Base-by-base conservation (phyloP, 2,329 filamentous ascomycete species). In the Beauveria pseudobassiana region DNA sequence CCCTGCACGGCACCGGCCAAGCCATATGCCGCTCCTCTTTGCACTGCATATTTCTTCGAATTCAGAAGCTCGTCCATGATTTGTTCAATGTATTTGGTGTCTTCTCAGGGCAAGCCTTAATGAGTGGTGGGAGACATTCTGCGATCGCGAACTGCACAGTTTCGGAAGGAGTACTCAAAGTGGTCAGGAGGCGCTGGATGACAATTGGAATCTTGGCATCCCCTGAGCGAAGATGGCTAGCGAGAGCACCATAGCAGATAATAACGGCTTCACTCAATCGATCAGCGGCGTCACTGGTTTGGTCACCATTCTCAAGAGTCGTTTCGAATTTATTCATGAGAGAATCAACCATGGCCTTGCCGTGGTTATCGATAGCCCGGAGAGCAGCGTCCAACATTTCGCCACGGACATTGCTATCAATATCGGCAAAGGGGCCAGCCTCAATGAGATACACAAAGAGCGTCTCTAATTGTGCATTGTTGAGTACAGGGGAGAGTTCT, bases 61-160 rank as follows among this genome's bases (percentile, higher is more conserved):
- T 88, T 86, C 52, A 97, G 78, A n/a, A 98, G 81, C 60, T 89
- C 87, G 49, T 96, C 88, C 64, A 95, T 80, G 69, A 97, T 82
- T 66, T 91, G 82, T 62, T 91, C 83, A 60, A 96, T 85, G 71
- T 97, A 98, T 54, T 87, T 85, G 40, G 84, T 3, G 89, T 87
- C 69, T 93, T 89, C 64, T 93, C 86, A 34, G 84, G 84, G 52
- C 89, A 93, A 3, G 91, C 88, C 62, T 86, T 87, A 38, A 99
- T 86, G n/a, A 99, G 81, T 1, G 95, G 93, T 16, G 95, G 93
- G 24, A 99, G 79, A 69, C 95, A 99, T 70, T 95, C 91, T 3
- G 96, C 92, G 63, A 98, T 93, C 52, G 95, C 95, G 72, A 95
- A 97, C 74, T 99, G 95, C 1, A 99, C 95, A 18, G 91, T 93